Evolutionary conservation across 1,284 basidiomycete species (phyloP).

Genomic region (Pseudozyma pruni): DNA sequence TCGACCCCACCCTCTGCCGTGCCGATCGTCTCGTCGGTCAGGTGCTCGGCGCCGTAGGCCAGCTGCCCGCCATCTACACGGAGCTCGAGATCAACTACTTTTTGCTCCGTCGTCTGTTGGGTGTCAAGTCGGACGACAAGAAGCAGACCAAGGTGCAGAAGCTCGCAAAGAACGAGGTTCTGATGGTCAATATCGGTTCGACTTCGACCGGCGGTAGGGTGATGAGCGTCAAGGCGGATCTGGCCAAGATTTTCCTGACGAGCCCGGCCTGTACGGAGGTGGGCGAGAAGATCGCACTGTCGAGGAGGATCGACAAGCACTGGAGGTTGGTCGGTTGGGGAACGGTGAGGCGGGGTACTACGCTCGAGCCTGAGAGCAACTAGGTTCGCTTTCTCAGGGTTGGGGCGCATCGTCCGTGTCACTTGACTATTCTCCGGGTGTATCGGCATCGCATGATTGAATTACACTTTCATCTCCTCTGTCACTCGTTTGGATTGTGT

Average conservation of each 20-base stretch:
- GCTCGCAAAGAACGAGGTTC: conserved; percentile 88
- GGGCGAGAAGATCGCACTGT: conserved; percentile 67
- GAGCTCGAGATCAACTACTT: conserved; percentile 83
- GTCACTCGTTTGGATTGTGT: neutral
- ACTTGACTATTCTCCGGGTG: no score
- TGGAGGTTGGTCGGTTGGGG: conserved; percentile 77
- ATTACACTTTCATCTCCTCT: neutral
- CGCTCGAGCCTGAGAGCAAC: conserved; percentile 60
- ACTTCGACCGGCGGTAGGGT: conserved; percentile 63
- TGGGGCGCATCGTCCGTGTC: no score
- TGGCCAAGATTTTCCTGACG: conserved; percentile 67
- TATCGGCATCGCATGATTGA: neutral
- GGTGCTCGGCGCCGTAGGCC: conserved; percentile 91
- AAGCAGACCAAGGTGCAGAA: conserved; percentile 93
- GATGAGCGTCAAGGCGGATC: conserved; percentile 64
- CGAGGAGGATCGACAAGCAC: conserved; percentile 80
- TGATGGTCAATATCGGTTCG: conserved; percentile 72
- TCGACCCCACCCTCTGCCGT: conserved; percentile 95
- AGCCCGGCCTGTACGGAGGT: conserved; percentile 66
- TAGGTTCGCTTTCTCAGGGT: neutral
- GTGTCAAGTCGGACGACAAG: conserved; percentile 97
- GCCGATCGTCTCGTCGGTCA: conserved; percentile 97
- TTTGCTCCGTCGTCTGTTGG: conserved; percentile 81
- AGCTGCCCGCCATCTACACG: conserved; percentile 91
- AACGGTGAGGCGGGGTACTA: conserved; percentile 61